phyloP scores from a whole-genome alignment of 208 protist genomes.

The Leishmania mexicana region DNA sequence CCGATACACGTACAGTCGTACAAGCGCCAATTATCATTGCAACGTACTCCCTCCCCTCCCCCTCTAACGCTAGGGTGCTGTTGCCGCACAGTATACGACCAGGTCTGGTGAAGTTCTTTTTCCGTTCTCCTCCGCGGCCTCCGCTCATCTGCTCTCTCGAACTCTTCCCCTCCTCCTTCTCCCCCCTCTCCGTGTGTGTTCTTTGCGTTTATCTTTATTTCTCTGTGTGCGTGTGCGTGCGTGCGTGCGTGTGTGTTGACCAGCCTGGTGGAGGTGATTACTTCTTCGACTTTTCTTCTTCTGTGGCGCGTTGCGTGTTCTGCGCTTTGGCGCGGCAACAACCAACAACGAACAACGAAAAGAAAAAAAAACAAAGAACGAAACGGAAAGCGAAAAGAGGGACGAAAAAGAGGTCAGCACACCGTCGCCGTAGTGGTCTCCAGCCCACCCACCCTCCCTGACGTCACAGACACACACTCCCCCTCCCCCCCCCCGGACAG shows the following conservation, averaged over 20 bases:
- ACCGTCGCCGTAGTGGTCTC: background rate
- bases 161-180: background rate
- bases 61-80: background rate
- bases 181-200: background rate
- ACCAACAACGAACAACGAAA: background rate
- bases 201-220: background rate
- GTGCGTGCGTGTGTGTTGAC: background rate
- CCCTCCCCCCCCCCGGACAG: background rate
- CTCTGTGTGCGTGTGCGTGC: background rate
- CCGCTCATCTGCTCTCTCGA: conserved; percentile 5
- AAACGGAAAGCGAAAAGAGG: background rate
- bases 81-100: conserved; percentile 10
- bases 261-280: background rate
- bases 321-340: too few species aligned
- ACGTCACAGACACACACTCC: too few species aligned
- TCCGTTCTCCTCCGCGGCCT: background rate
- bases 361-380: background rate
- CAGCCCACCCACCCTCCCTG: background rate
- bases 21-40: background rate
- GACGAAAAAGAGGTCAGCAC: background rate
- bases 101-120: conserved; percentile 9
- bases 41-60: background rate
- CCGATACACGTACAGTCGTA: background rate
- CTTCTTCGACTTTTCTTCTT: background rate
- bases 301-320: background rate